Evolutionary conservation across 2,329 filamentous ascomycete genomes (phyloP).

Genomic region (Juglanconis oblonga): DNA sequence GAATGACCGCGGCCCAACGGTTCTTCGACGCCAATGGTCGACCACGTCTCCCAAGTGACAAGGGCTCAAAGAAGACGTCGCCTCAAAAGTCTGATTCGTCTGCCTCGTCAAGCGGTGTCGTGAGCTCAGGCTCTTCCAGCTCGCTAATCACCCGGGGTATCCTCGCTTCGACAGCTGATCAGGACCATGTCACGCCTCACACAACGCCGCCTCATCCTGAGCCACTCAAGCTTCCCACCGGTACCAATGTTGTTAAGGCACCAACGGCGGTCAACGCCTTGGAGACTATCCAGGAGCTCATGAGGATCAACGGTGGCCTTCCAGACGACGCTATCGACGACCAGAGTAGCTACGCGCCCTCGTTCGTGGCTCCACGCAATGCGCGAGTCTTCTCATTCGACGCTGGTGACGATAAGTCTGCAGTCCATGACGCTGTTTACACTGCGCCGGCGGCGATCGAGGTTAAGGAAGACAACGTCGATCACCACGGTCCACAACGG

Average conservation of each 20-base stretch:
- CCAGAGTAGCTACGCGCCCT: constrained; percentile 6
- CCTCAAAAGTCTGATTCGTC: constrained; percentile 6
- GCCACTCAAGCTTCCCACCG: neutral
- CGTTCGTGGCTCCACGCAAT: neutral
- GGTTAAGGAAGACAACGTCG: neutral
- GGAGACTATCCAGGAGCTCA: constrained; percentile 7
- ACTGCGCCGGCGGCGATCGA: neutral
- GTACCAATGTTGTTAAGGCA: neutral
- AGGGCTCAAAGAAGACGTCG: neutral
- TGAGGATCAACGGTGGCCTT: constrained; percentile 13
- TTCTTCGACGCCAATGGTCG: neutral
- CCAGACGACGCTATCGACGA: constrained; percentile 12
- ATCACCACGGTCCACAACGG: neutral
- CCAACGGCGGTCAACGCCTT: neutral
- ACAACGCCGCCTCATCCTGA: constrained; percentile 12
- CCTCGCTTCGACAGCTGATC: constrained; percentile 6
- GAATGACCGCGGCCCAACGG: constrained; percentile 3
- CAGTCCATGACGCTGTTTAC: neutral
- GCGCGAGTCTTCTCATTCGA: constrained; percentile 2
- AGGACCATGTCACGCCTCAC: constrained; percentile 10
- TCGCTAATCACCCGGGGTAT: constrained; percentile 13
- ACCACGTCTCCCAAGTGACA: neutral
- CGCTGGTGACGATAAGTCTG: neutral
- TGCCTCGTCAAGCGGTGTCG: constrained; percentile 5
- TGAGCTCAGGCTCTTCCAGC: constrained; percentile 6